Evolutionary conservation across 306 rosid species (phyloP).

Genomic region (Spatholobus suberectus): DNA sequence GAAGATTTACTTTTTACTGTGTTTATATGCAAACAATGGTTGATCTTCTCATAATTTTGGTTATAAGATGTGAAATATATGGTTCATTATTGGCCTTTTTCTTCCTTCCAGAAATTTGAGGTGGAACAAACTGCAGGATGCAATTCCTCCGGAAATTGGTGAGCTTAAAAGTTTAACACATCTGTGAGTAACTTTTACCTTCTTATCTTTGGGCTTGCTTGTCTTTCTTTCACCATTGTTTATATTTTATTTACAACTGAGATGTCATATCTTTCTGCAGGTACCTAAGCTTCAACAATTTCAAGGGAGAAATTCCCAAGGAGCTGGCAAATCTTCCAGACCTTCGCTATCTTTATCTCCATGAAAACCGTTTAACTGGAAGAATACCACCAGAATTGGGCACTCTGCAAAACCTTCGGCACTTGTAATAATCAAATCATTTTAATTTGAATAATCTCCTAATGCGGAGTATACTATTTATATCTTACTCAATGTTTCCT

Average conservation of each 20-base stretch:
- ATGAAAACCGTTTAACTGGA: slow-evolving; percentile 87
- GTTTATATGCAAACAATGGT: slow-evolving; percentile 7
- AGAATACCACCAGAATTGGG: slow-evolving; percentile 94
- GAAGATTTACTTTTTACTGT: neutral
- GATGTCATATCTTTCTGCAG: slow-evolving; percentile 47
- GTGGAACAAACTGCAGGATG: slow-evolving; percentile 98
- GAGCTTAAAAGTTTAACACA: slow-evolving; percentile 95
- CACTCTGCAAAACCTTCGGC: slow-evolving; percentile 89
- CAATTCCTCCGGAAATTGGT: slow-evolving; percentile 95
- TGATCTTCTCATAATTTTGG: slow-evolving; percentile 14
- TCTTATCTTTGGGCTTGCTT: neutral
- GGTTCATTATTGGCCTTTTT: slow-evolving; percentile 14
- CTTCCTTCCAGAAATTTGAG: slow-evolving; percentile 79
- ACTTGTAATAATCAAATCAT: slow-evolving; percentile 63
- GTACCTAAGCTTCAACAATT: slow-evolving; percentile 93
- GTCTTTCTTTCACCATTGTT: neutral
- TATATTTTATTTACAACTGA: slow-evolving; percentile 12
- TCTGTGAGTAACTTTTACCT: slow-evolving; percentile 69
- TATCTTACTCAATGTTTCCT: slow-evolving; percentile 34
- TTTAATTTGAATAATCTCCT: neutral
- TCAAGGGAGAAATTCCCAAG: slow-evolving; percentile 96
- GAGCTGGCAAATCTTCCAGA: slow-evolving; percentile 93
- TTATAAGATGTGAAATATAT: slow-evolving; percentile 19
- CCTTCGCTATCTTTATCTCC: slow-evolving; percentile 94
- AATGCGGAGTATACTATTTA: neutral